phyloP scores from a whole-genome alignment of 352 stramenopile genomes.

The Phytophthora boehmeriae region DNA sequence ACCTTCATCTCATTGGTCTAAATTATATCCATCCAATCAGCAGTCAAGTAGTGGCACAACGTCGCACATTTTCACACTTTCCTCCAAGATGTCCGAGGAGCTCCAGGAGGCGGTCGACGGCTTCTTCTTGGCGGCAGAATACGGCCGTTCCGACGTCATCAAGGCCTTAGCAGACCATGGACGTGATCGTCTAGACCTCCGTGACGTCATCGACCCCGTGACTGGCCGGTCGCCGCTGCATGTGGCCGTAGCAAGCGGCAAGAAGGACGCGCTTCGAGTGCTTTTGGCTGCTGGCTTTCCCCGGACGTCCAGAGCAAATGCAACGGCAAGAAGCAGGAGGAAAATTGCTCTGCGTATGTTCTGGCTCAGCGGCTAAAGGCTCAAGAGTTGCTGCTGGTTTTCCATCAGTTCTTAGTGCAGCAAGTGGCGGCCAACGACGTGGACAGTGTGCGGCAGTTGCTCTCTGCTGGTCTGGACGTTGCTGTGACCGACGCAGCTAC shows the following conservation, averaged over 20 bases:
- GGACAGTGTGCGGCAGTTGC: slow-evolving; percentile 56
- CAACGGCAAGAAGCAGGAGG: not conserved
- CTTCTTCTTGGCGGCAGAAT: slow-evolving; percentile 85
- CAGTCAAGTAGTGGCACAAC: slow-evolving; percentile 24
- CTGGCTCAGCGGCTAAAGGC: slow-evolving; percentile 65
- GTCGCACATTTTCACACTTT: slow-evolving; percentile 1
- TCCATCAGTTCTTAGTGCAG: slow-evolving; percentile 89
- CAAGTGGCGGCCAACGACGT: slow-evolving; percentile 76
- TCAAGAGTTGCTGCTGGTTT: slow-evolving; percentile 74
- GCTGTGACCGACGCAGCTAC: slow-evolving; percentile 57
- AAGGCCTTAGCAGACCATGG: slow-evolving; percentile 80
- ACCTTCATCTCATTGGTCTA: no score
- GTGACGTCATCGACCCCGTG: slow-evolving; percentile 58
- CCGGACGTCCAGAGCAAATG: slow-evolving; percentile 52
- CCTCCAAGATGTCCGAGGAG: slow-evolving; percentile 33
- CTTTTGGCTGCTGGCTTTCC: slow-evolving; percentile 81
- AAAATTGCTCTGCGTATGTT: slow-evolving; percentile 61
- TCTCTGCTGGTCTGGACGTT: slow-evolving; percentile 63
- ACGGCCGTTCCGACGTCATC: slow-evolving; percentile 85
- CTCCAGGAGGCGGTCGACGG: slow-evolving; percentile 75
- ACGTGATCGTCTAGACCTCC: slow-evolving; percentile 52
- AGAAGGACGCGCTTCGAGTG: slow-evolving; percentile 80
- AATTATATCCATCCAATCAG: not conserved
- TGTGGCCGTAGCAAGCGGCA: slow-evolving; percentile 70
- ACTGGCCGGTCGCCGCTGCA: slow-evolving; percentile 78